These are phyloP conservation scores for Chlorella sp. DNA, from an alignment of 139 green algal genomes.

Conservation along the genomic window DNA sequence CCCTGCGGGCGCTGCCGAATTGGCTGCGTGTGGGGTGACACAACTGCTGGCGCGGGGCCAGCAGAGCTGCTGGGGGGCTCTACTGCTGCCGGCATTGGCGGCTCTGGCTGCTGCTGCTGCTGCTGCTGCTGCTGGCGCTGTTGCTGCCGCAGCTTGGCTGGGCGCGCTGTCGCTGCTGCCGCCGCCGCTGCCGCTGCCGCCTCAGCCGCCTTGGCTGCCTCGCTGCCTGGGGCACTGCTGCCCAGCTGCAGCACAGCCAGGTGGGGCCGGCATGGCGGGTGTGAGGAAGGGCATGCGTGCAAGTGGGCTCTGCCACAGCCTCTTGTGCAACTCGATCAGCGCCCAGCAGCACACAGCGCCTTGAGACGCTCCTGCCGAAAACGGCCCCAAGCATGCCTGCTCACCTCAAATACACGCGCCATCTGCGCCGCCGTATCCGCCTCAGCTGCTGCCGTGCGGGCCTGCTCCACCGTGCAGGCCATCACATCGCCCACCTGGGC, in stretches of 20 bases:
- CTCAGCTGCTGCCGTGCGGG: slow-evolving; percentile 55
- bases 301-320: too few species aligned
- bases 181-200: neutral
- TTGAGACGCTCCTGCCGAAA: too few species aligned
- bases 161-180: neutral
- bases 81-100: neutral
- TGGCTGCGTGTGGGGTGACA: neutral
- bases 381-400: neutral
- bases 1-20: neutral
- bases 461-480: slow-evolving; percentile 54
- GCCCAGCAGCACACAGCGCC: too few species aligned
- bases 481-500: slow-evolving; percentile 52
- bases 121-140: slow-evolving; percentile 23
- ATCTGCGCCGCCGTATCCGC: slow-evolving; percentile 70
- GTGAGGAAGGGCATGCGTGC: too few species aligned
- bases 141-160: slow-evolving; percentile 13
- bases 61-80: neutral
- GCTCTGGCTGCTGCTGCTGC: neutral
- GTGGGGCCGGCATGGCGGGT: too few species aligned
- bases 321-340: too few species aligned
- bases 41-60: neutral
- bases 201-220: too few species aligned
- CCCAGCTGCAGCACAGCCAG: neutral
- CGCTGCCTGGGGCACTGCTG: neutral
- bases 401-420: slow-evolving; percentile 49